phyloP scores from a whole-genome alignment of 768 basidiomycete species.

The Trametes maxima region DNA sequence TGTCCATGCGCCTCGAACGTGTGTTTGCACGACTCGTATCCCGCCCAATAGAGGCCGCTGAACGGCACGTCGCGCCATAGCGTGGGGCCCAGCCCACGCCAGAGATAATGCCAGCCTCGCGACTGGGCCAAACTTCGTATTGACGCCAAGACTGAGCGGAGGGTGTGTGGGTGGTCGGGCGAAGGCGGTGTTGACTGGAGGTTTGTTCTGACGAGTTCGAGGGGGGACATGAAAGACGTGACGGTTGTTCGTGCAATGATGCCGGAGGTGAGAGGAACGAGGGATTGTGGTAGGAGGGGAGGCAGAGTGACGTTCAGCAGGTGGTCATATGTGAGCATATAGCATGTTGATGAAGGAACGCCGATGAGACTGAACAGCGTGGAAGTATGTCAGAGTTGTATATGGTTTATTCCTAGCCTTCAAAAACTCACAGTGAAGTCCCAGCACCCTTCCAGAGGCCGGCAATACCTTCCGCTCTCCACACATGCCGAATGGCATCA shows the following conservation, averaged over 20 bases:
- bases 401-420: not conserved
- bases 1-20: conserved; percentile 54
- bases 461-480: conserved; percentile 75
- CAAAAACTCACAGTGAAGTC: conserved; percentile 72
- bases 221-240: conserved; percentile 78
- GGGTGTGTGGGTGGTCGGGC: conserved; percentile 70
- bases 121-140: conserved; percentile 59
- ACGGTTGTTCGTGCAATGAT: conserved; percentile 79
- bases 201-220: conserved; percentile 93
- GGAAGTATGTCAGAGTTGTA: conserved; percentile 18
- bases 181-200: conserved; percentile 84
- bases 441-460: conserved; percentile 97
- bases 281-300: conserved; percentile 50
- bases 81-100: conserved; percentile 90
- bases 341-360: conserved; percentile 88
- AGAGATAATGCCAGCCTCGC: conserved; percentile 73
- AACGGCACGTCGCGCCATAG: conserved; percentile 98
- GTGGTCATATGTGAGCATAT: conserved; percentile 96
- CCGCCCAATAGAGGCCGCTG: conserved; percentile 95
- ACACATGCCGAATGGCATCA: conserved; percentile 81
- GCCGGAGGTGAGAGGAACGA: conserved; percentile 80
- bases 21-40: conserved; percentile 84
- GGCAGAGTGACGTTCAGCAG: conserved; percentile 68
- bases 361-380: conserved; percentile 67
- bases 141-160: conserved; percentile 70